Percentiles rank a stretch among this genome's conserved stretches.
phyloP scores from a whole-genome alignment of 2,329 filamentous ascomycete genomes.

The Clonostachys byssicola region DNA sequence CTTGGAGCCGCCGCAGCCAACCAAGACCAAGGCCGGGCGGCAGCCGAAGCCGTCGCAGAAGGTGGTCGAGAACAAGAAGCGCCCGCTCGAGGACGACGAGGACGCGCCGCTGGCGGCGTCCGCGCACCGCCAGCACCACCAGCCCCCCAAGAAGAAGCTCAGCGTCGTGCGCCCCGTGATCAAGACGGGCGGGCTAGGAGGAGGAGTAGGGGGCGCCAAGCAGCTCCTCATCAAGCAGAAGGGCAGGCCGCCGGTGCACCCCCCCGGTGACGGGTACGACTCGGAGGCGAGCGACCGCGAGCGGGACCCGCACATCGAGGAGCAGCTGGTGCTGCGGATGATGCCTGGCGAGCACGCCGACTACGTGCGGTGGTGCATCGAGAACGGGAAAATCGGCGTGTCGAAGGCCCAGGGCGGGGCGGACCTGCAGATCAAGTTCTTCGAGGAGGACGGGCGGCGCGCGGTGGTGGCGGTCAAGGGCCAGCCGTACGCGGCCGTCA shows the following conservation, averaged over 20 bases:
- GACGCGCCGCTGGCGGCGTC: constrained; percentile 32
- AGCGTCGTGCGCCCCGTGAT: constrained; percentile 42
- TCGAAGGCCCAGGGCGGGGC: constrained; percentile 61
- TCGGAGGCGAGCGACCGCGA: constrained; percentile 93
- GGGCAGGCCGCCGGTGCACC: constrained; percentile 64
- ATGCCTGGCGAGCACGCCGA: constrained; percentile 80
- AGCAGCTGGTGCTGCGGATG: constrained; percentile 88
- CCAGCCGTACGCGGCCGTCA: constrained; percentile 68
- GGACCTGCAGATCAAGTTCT: constrained; percentile 76
- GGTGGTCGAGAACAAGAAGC: constrained; percentile 56
- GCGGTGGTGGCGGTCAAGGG: constrained; percentile 67
- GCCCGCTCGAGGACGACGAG: constrained; percentile 49
- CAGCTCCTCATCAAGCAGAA: constrained; percentile 53
- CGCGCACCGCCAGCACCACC: constrained; percentile 9
- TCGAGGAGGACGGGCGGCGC: constrained; percentile 70
- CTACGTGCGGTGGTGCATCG: constrained; percentile 71
- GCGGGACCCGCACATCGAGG: constrained; percentile 80
- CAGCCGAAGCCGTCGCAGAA: constrained; percentile 56
- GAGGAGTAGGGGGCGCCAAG: constrained; percentile 11
- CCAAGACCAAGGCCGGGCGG: constrained; percentile 57
- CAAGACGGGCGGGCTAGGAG: constrained; percentile 16
- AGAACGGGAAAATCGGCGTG: constrained; percentile 72
- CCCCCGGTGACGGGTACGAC: constrained; percentile 87
- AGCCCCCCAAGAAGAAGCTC: constrained; percentile 43
- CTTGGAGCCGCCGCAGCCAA: constrained; percentile 15